Conservation (phyloP, 2,329 filamentous ascomycete genomes). For the Scedosporium aurantiacum region DNA sequence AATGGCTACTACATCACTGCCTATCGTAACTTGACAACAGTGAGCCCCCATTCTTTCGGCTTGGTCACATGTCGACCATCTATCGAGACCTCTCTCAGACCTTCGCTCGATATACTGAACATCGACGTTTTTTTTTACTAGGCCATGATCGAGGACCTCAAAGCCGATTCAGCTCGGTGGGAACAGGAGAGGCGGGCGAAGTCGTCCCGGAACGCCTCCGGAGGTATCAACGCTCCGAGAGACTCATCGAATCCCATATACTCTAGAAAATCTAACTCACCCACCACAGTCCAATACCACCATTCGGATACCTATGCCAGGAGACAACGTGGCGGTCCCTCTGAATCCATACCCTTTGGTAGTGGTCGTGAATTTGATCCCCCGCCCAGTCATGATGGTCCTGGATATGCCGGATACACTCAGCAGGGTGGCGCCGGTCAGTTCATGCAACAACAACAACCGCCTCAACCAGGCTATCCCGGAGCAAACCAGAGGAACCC, state of each 20-base stretch:
- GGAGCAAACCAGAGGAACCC: background rate
- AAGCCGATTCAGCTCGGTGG: conserved; percentile 51
- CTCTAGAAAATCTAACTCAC: conserved; percentile 48
- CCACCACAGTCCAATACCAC: conserved; percentile 43
- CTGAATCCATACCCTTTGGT: conserved; percentile 2
- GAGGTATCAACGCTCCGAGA: conserved; percentile 48
- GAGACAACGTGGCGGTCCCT: conserved; percentile 5
- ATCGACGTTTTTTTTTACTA: conserved; percentile 15
- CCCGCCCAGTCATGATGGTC: background rate
- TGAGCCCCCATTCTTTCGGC: conserved; percentile 30
- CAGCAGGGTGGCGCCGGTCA: background rate
- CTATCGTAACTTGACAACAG: conserved; percentile 67
- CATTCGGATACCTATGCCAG: conserved; percentile 36
- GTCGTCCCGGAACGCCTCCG: conserved; percentile 39
- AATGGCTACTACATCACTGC: conserved; percentile 69
- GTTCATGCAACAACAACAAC: conserved; percentile 5
- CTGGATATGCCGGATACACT: conserved; percentile 4
- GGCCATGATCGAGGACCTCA: conserved; percentile 54
- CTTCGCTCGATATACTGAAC: background rate
- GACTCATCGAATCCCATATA: conserved; percentile 30
- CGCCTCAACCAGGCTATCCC: background rate
- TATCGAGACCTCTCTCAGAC: background rate
- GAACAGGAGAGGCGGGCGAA: conserved; percentile 48
- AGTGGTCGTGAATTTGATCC: conserved; percentile 4
- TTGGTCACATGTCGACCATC: background rate